Evolutionary conservation across 352 stramenopile genomes (phyloP), one percentile per base, ranked within the genome.

Genomic region (Phytophthora podocarpi): DNA sequence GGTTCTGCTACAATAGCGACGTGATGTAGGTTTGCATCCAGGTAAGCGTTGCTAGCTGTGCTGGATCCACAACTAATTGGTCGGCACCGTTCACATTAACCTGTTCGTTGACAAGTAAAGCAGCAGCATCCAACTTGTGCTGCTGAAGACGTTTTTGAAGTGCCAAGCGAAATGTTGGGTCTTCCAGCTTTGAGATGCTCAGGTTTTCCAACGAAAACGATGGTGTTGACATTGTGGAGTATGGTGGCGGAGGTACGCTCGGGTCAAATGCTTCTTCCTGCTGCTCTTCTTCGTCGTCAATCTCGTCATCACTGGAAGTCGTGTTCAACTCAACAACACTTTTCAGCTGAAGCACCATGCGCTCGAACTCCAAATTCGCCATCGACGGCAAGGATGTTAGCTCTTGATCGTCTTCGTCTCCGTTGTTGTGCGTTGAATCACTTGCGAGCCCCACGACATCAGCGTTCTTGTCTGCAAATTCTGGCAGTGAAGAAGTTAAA

Each of bases 261-360:
- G 30, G 63, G 37, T 40, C 26, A 30, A 53, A 58, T 4, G 13
- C 5, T 10, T 52, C 55, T 0, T 59, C 52, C 4, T 75, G 54
- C 6, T 78, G 51, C 8, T 76, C 59, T 0, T 87, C 70, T 35
- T 65, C 60, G 0, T 76, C 57, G 11, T 85, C 72, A 15, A 76
- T 52, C 2, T 78, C 59, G 1, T 84, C 64, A 8, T 76, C 67
- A 15, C 46, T 65, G 12, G 67, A 46, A 16, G 41, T 47, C 32
- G 51, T 43, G 1, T 65, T 45, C 2, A 60, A 65, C 39, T 89
- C 78, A 16, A 92, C 67, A 16, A 81, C 76, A 45, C 79, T 84
- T 58, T 90, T 85, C 0, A 92, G 58, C 45, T 91, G 83, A 7
- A 92, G 61, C 9, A 92, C 65, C 83, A 92, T 92, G 15, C 81